These are phyloP conservation scores for Umbilicaria muhlenbergii DNA, from an alignment of 495 filamentous ascomycete genomes.

Conservation along the genomic window DNA sequence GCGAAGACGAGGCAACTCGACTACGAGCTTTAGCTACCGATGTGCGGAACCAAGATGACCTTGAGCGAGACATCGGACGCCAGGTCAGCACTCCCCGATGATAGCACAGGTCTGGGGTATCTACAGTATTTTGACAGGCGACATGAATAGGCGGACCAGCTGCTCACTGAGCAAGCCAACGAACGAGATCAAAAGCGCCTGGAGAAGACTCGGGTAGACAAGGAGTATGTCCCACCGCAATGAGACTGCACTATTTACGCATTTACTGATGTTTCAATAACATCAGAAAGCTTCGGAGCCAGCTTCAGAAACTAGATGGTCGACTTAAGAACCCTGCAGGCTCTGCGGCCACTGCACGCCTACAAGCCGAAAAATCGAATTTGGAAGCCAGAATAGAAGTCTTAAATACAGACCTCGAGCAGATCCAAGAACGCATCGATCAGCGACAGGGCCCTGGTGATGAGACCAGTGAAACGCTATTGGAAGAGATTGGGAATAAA, in stretches of 20 bases:
- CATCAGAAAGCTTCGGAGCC: conserved; percentile 27
- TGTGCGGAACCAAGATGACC: conserved; percentile 71
- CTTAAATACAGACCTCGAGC: conserved; percentile 51
- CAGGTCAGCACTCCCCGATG: conserved; percentile 19
- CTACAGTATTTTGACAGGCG: not conserved
- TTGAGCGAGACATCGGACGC: conserved; percentile 55
- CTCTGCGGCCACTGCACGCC: conserved; percentile 28
- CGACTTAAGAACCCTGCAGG: conserved; percentile 33
- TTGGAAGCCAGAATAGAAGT: conserved; percentile 43
- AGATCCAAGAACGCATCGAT: conserved; percentile 68
- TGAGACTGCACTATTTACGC: not conserved
- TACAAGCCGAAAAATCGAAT: conserved; percentile 46
- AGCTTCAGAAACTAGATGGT: conserved; percentile 32
- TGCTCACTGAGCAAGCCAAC: conserved; percentile 69
- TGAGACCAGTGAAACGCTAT: conserved; percentile 4
- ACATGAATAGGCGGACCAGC: conserved; percentile 42
- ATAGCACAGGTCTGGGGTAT: not conserved
- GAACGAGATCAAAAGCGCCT: conserved; percentile 76
- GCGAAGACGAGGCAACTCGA: conserved; percentile 39
- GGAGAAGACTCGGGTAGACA: conserved; percentile 52
- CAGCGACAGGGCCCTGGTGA: conserved; percentile 41
- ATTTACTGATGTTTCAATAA: too few relatives aligned
- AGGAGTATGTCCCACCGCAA: conserved; percentile 25
- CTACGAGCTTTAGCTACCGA: conserved; percentile 53
- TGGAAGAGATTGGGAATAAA: conserved; percentile 28